Evolutionary conservation across 2,329 filamentous ascomycete genomes (phyloP).

Genomic region (Xylaria polymorpha): DNA sequence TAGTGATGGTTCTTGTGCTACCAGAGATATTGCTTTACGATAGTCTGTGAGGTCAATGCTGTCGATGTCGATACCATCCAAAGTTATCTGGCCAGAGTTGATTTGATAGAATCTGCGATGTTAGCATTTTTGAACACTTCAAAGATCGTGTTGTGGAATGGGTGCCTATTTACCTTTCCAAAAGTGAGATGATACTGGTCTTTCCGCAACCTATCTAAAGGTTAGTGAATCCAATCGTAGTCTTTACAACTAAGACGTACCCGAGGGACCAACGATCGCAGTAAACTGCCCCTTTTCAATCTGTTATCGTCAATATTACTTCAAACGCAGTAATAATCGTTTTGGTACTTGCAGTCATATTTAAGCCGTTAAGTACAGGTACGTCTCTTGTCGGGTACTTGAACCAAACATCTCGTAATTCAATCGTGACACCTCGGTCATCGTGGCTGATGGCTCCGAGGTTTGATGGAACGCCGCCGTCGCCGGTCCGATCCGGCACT

Average conservation of each 20-base stretch:
- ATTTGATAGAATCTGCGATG: constrained; percentile 72
- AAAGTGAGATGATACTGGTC: constrained; percentile 74
- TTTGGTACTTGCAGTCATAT: constrained; percentile 58
- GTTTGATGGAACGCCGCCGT: constrained; percentile 46
- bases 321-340: not conserved
- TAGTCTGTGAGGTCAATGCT: constrained; percentile 70
- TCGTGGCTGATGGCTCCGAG: constrained; percentile 54
- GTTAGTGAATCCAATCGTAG: constrained; percentile 32
- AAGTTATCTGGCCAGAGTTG: constrained; percentile 70
- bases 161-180: constrained; percentile 60
- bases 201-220: constrained; percentile 66
- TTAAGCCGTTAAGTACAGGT: constrained; percentile 69
- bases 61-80: constrained; percentile 70
- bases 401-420: constrained; percentile 68
- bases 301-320: constrained; percentile 24
- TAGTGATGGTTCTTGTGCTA: constrained; percentile 78
- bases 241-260: constrained; percentile 47
- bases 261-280: constrained; percentile 76
- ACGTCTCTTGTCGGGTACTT: constrained; percentile 69
- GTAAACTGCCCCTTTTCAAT: constrained; percentile 76
- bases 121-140: constrained; percentile 9
- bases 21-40: constrained; percentile 73
- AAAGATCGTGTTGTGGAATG: not conserved
- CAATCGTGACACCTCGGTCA: constrained; percentile 64
- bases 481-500: constrained; percentile 53